Evolutionary conservation across 1,284 basidiomycete species (phyloP).

Genomic region (Ustilago tritici): DNA sequence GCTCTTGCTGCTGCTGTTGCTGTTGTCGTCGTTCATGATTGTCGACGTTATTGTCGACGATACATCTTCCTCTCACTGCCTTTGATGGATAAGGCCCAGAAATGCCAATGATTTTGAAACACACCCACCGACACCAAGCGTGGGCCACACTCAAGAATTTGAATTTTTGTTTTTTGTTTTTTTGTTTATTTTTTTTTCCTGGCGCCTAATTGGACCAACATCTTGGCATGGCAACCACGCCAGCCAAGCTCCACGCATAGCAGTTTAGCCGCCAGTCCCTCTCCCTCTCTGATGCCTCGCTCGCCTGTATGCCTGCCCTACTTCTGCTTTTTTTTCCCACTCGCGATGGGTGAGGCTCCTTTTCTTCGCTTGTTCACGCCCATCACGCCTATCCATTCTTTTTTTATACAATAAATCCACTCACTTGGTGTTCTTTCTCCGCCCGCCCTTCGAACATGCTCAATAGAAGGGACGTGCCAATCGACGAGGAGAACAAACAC

Average conservation of each 20-base stretch:
- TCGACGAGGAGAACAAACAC: not conserved
- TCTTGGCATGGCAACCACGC: conserved; percentile 14
- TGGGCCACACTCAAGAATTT: no score
- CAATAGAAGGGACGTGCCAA: not conserved
- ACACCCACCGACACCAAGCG: conserved; percentile 18
- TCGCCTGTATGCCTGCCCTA: not conserved
- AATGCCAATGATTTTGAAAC: conserved; percentile 13
- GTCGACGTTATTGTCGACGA: not conserved
- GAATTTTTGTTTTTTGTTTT: not conserved
- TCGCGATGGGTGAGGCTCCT: not conserved
- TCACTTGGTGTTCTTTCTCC: not conserved
- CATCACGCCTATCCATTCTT: not conserved
- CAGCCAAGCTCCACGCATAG: conserved; percentile 16
- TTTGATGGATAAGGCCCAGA: conserved; percentile 3
- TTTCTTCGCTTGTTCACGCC: not conserved
- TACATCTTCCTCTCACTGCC: not conserved
- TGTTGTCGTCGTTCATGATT: not conserved
- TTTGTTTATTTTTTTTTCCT: not conserved
- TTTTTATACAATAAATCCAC: not conserved
- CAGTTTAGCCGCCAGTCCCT: conserved; percentile 16
- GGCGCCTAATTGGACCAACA: conserved; percentile 21
- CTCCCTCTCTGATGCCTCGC: not conserved
- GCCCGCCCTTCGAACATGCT: not conserved
- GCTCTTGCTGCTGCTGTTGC: conserved; percentile 5
- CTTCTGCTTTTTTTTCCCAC: not conserved